Conservation (phyloP, 148 eudicot genomes). For the Chenopodium quinoa region DNA sequence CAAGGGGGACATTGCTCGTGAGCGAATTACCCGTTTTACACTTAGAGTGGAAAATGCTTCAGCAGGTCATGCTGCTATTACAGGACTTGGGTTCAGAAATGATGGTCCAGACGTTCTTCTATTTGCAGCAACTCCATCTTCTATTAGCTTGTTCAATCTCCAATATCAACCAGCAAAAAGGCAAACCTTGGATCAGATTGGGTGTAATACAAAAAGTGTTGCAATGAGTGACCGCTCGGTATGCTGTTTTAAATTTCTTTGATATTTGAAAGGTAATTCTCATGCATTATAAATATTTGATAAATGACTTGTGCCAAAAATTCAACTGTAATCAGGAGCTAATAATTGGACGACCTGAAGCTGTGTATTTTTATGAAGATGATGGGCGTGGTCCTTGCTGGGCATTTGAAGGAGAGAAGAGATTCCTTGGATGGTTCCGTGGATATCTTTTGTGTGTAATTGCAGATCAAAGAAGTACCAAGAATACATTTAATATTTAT, state of each 20-base stretch:
- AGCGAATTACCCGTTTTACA: constrained; percentile 83
- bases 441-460: constrained; percentile 88
- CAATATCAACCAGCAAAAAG: constrained; percentile 66
- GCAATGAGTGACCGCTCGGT: constrained; percentile 96
- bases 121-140: constrained; percentile 83
- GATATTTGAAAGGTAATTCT: background rate
- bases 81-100: constrained; percentile 82
- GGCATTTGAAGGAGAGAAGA: constrained; percentile 99
- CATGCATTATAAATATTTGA: background rate
- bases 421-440: constrained; percentile 92
- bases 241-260: constrained; percentile 27
- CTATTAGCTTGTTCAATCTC: constrained; percentile 82
- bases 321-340: constrained; percentile 61
- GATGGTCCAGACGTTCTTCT: constrained; percentile 84
- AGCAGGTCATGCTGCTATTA: constrained; percentile 54
- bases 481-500: constrained; percentile 75
- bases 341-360: constrained; percentile 90
- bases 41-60: constrained; percentile 68
- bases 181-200: constrained; percentile 86
- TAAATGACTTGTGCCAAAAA: constrained; percentile 2
- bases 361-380: constrained; percentile 89
- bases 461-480: constrained; percentile 81
- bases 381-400: constrained; percentile 99
- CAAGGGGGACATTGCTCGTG: constrained; percentile 96
- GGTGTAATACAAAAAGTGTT: constrained; percentile 58